Conservation (phyloP, 2,329 filamentous ascomycete species). For the Pseudocercospora eumusae region DNA sequence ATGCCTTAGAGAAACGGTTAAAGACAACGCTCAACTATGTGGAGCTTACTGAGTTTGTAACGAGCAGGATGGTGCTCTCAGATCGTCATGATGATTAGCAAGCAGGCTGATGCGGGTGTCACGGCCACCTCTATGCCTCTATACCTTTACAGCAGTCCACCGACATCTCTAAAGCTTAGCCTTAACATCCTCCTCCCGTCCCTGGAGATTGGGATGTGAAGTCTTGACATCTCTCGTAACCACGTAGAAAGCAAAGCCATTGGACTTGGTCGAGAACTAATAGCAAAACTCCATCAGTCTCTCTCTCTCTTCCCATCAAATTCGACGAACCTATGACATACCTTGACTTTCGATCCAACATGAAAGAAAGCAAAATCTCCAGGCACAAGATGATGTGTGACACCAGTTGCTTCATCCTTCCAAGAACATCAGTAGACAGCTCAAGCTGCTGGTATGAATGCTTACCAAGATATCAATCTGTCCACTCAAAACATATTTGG, state of each 20-base stretch:
- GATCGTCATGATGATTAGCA: too few relatives aligned
- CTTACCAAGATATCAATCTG: conserved; percentile 29
- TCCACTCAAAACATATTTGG: conserved; percentile 28
- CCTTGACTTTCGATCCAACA: conserved; percentile 25
- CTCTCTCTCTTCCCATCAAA: too few relatives aligned
- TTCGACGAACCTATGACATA: neutral
- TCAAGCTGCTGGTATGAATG: too few relatives aligned
- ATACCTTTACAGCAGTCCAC: neutral
- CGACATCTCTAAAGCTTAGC: conserved; percentile 5
- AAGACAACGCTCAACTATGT: too few relatives aligned
- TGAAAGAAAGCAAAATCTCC: conserved; percentile 32
- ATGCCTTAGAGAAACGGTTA: too few relatives aligned
- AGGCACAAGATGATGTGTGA: conserved; percentile 27
- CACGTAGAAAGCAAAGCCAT: conserved; percentile 28
- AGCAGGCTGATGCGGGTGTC: too few relatives aligned
- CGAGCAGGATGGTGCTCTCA: too few relatives aligned
- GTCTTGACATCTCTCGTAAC: conserved; percentile 27
- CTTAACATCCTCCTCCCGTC: conserved; percentile 25
- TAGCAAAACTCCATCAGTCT: neutral
- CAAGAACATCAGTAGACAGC: neutral
- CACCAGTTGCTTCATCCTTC: conserved; percentile 25
- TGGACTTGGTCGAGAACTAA: conserved; percentile 26
- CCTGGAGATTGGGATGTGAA: conserved; percentile 22
- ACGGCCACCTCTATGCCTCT: too few relatives aligned
- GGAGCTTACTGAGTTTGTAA: too few relatives aligned